Evolutionary conservation across 768 basidiomycete species (phyloP).

Genomic region (Harrya chromipes): DNA sequence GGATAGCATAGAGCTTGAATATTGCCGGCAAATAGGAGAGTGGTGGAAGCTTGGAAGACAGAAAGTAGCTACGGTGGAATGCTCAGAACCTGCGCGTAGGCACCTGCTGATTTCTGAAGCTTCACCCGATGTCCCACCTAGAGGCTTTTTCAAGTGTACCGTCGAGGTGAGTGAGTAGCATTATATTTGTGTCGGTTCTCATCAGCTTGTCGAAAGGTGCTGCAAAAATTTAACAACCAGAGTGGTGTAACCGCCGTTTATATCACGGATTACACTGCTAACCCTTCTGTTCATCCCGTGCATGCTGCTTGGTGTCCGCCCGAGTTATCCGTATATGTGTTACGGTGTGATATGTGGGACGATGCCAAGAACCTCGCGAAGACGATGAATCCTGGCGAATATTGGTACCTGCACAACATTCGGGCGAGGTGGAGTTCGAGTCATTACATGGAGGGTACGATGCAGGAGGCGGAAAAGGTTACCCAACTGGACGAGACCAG

Average conservation of each 20-base stretch:
- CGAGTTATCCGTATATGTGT: constrained; percentile 40
- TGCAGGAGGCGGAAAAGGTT: constrained; percentile 44
- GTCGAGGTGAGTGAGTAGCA: constrained; percentile 46
- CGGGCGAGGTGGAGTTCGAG: constrained; percentile 39
- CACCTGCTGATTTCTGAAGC: constrained; percentile 53
- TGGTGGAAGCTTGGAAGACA: constrained; percentile 46
- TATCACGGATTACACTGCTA: constrained; percentile 65
- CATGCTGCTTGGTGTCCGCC: constrained; percentile 47
- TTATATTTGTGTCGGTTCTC: not conserved
- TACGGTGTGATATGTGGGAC: constrained; percentile 64
- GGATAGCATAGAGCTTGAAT: constrained; percentile 36
- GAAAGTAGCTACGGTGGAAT: constrained; percentile 15
- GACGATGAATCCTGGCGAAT: constrained; percentile 46
- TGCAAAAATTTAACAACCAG: constrained; percentile 42
- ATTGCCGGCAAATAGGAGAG: constrained; percentile 43
- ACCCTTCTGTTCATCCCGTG: constrained; percentile 31
- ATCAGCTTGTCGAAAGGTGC: constrained; percentile 37
- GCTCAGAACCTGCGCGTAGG: constrained; percentile 16
- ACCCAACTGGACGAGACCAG: constrained; percentile 40
- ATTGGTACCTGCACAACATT: constrained; percentile 52
- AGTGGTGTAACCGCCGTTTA: constrained; percentile 45
- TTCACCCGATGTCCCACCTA: constrained; percentile 40
- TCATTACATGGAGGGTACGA: constrained; percentile 52
- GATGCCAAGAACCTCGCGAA: constrained; percentile 39
- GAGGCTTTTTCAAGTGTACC: constrained; percentile 61